Base-by-base conservation (phyloP, 108 stramenopile species). In the Schizochytrium sp. region DNA sequence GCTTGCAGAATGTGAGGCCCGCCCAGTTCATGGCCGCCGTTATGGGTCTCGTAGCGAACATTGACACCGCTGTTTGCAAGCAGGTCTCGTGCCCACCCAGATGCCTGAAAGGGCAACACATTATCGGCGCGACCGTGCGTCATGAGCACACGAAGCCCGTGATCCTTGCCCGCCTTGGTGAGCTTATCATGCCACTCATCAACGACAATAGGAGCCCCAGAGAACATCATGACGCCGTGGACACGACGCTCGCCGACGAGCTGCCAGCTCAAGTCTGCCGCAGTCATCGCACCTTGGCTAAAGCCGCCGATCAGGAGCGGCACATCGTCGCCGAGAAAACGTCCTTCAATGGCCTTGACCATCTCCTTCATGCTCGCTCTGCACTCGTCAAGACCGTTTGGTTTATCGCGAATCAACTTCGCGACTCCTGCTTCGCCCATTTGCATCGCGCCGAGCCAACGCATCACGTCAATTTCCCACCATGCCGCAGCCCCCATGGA, bases 391-490 rank as follows among this genome's bases (percentile, higher is more conserved):
- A 83, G 76, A 6, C 76, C 76, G 28, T 47, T 47, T 6, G 76
- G 76, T 23, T 83, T 83, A 23, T 83, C 76, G 48, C 76, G 45
- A 23, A 83, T 83, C 6, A 83, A 45, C 45, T 23, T 12, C 48
- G 76, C 76, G 12, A 83, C 51, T 12, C 76, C 76, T 12, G 14
- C 14, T 23, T 83, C 76, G 10, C 76, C 76, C 48, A 53, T 53
- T 53, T 83, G 76, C 76, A 83, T 83, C 45, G 76, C 76, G 76
- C 76, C 76, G 25, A 83, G n/a, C 76, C 76, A 83, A 4, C 51
- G 45, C 48, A 83, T 47, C 10, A 83, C 76, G 51, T 83, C 76
- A 53, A 83, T 83, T 45, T 83, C 76, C 76, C 76, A 83, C 76
- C 76, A 83, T 12, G 76, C 76, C 25, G 76, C 76, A 47, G 76